phyloP scores from a whole-genome alignment of 345 rosid genomes.

The Alliaria petiolata region DNA sequence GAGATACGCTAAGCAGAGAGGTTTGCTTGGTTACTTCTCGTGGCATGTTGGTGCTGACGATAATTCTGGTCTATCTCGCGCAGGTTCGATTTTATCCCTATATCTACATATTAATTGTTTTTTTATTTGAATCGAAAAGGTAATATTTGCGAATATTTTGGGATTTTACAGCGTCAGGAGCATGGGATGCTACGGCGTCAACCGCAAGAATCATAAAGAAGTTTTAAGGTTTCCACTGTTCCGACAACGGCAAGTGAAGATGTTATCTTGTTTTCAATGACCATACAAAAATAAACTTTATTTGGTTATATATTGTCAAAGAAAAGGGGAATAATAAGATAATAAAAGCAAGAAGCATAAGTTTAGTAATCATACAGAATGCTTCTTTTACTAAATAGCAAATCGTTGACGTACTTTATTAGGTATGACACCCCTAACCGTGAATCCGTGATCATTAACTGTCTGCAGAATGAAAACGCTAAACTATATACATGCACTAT shows the following conservation, averaged over 20 bases:
- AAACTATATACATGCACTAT: too few species aligned
- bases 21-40: constrained; percentile 65
- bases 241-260: neutral
- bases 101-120: neutral
- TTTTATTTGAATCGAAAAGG: neutral
- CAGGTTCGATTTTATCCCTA: constrained; percentile 20
- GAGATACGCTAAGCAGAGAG: constrained; percentile 40
- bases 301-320: neutral
- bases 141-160: neutral
- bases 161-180: constrained; percentile 17
- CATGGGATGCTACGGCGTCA: constrained; percentile 23
- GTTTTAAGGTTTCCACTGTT: neutral
- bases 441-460: too few species aligned
- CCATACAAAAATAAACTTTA: too few species aligned
- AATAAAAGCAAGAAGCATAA: neutral
- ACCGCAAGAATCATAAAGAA: too few species aligned
- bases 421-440: too few species aligned
- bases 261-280: too few species aligned
- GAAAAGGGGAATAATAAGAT: neutral
- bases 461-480: too few species aligned
- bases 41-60: constrained; percentile 64
- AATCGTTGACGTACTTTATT: too few species aligned
- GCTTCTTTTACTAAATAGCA: neutral
- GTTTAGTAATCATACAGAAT: neutral
- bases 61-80: constrained; percentile 42